phyloP scores from a whole-genome alignment of 371 early-diverging fungal genomes.

The Encephalitozoon hellem region DNA sequence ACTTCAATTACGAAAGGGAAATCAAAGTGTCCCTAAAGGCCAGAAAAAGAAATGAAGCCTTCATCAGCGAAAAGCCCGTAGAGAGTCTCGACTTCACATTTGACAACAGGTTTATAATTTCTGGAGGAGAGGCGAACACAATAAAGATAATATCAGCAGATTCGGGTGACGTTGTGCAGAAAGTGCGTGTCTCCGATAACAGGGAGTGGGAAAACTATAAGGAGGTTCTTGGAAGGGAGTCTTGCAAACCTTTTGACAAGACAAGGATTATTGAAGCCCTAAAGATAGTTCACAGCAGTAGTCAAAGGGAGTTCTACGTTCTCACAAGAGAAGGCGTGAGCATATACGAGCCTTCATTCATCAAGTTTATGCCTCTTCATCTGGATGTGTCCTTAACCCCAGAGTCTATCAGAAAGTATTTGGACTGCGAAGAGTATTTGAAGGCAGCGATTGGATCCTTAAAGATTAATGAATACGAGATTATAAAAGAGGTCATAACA shows the following conservation, averaged over 20 bases:
- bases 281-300: constrained; percentile 17
- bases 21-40: constrained; percentile 1
- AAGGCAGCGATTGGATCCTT: constrained; percentile 21
- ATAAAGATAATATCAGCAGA: constrained; percentile 26
- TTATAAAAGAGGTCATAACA: neutral
- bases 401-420: constrained; percentile 21
- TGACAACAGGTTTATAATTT: constrained; percentile 29
- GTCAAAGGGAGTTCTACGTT: constrained; percentile 16
- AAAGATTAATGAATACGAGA: neutral
- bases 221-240: constrained; percentile 21
- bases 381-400: constrained; percentile 19
- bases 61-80: constrained; percentile 35
- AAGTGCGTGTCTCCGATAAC: constrained; percentile 30
- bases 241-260: constrained; percentile 28
- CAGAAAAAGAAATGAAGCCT: constrained; percentile 45
- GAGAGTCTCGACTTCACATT: constrained; percentile 27
- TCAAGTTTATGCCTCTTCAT: constrained; percentile 20
- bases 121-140: constrained; percentile 37
- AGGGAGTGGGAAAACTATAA: constrained; percentile 49
- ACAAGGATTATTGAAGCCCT: constrained; percentile 35
- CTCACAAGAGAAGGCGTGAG: constrained; percentile 42
- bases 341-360: neutral
- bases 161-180: constrained; percentile 21
- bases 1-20: constrained; percentile 29
- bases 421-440: constrained; percentile 15